Evolutionary conservation across 1,139 yeast genomes (phyloP), one percentile per base, ranked within the genome.

Genomic region (Candida anutae): DNA sequence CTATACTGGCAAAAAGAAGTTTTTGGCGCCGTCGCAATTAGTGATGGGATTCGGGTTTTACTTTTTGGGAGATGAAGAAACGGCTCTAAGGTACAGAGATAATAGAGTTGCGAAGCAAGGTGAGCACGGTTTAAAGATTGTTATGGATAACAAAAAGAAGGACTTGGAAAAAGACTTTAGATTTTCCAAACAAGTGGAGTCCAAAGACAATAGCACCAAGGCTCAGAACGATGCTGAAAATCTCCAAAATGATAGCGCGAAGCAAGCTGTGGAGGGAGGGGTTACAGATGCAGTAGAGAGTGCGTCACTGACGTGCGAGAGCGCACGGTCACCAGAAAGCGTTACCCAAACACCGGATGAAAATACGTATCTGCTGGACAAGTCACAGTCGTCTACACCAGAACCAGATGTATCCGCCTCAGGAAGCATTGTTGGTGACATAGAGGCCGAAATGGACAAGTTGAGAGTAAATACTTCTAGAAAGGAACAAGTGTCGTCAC

Each of bases 31-130:
- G 1, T 69, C 78, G 11, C 94, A 79, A 42, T 54, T 87, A 42
- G 88, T 78, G 1, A 81, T 90, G 94, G 98, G 98, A 1, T 64
- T 87, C 37, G 96, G 84, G 0, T 69, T 90, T 34, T 50, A 83
- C 35, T 83, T 93, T 80, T 58, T 80, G 30, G 72, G 78, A 5
- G 77, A 75, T 39, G 78, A 72, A 27, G 72, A 59, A 11, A 62
- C 77, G 1, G 53, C 69, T 3, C 48, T 47, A 13, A 61, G 57
- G 33, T 67, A 72, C 31, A 56, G 55, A 19, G 54, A 51, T 5
- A 39, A 44, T 6, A 56, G 76, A 35, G 24, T 43, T 3, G 40
- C 48, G 4, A 61, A 60, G 34, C 71, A 69, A 37, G 55, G 58
- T 13, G 74, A 69, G 30, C 59, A 64, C 22, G 77, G 74, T 0